Base-by-base conservation (phyloP, 306 rosid genomes). In the Castanea sativa region DNA sequence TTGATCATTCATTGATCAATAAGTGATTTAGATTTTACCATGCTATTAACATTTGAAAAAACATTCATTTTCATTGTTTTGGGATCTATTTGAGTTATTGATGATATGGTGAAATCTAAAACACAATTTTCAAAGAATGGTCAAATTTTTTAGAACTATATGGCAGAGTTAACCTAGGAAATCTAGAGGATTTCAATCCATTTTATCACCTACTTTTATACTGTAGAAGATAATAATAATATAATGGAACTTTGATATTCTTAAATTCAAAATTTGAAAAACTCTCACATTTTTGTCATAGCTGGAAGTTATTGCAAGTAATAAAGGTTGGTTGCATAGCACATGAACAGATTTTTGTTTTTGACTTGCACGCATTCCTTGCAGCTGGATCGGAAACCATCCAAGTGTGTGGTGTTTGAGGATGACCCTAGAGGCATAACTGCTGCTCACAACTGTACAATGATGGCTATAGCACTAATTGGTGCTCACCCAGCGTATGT, bases 401-500 rank as follows among this genome's bases (percentile, higher is more conserved):
- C 97, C 21, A 96, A 93, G 84, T 96, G 98, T 68, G 97, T 96
- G 57, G 99, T 91, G 84, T 96, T 96, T 18, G 99, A 93, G 89
- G 99, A 93, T 71, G 98, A 96, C 75, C 98, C 99, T n/a, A 82
- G 98, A 80, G 91, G 98, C 77, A 91, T 96, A 73, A 90, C 99
- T 14, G 99, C 98, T 15, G 99, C 99, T 7, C 99, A 96, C 89
- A 96, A 96, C 67, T 96, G 98, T 72, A 93, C 98, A 25, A 96
- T 96, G 99, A 96, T 96, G 98, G 98, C 97, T 27, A 89, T 93
- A 56, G 99, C 94, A 79, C 80, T 93, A 64, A 96, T 96, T 25
- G 98, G 99, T 41, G 79, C 93, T 30, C 91, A 96, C 85, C 99
- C 92, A 3, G 97, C 96, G 99, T 92, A 87, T 71, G 99, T 87